Evolutionary conservation across 495 filamentous ascomycete species (phyloP).

Genomic region (Podospora tetraspora): DNA sequence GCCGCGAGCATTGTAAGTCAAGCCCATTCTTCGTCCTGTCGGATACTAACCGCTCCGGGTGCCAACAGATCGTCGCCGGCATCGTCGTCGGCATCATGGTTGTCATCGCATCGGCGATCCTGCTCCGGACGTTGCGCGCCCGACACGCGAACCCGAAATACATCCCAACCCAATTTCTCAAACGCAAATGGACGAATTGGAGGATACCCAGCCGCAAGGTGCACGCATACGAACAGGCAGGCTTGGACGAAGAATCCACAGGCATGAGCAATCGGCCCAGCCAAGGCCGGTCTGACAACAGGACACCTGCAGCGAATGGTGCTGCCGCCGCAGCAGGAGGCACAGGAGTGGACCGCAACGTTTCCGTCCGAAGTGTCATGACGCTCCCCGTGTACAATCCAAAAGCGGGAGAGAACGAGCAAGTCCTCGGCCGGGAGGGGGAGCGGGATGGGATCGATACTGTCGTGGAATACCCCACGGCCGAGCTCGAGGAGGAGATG

Average conservation of each 20-base stretch:
- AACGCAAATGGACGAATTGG: slow-evolving; percentile 59
- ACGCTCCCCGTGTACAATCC: slow-evolving; percentile 75
- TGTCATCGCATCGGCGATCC: slow-evolving; percentile 16
- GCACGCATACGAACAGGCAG: slow-evolving; percentile 22
- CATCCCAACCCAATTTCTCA: slow-evolving; percentile 53
- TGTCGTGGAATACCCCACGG: slow-evolving; percentile 65
- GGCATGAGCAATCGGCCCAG: slow-evolving; percentile 22
- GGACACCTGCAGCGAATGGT: slow-evolving; percentile 7
- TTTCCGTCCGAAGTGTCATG: slow-evolving; percentile 84
- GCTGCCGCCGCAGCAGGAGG: slow-evolving; percentile 15
- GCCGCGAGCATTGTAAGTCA: slow-evolving; percentile 12
- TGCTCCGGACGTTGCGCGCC: slow-evolving; percentile 18
- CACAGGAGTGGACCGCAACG: slow-evolving; percentile 68
- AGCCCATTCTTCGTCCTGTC: background rate
- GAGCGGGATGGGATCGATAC: slow-evolving; percentile 89
- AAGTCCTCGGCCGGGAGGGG: slow-evolving; percentile 83
- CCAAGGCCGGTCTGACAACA: slow-evolving; percentile 20
- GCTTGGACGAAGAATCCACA: slow-evolving; percentile 20
- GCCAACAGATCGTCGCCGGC: slow-evolving; percentile 19
- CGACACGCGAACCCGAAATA: slow-evolving; percentile 49
- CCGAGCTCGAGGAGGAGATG: slow-evolving; percentile 62
- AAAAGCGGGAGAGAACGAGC: slow-evolving; percentile 67
- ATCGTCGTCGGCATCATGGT: slow-evolving; percentile 21
- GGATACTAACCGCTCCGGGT: background rate
- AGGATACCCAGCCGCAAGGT: slow-evolving; percentile 23